Percentiles rank a stretch among this genome's conserved stretches.
Evolutionary conservation across 106 monocot species (phyloP).

Genomic region (Dendrobium huoshanense): DNA sequence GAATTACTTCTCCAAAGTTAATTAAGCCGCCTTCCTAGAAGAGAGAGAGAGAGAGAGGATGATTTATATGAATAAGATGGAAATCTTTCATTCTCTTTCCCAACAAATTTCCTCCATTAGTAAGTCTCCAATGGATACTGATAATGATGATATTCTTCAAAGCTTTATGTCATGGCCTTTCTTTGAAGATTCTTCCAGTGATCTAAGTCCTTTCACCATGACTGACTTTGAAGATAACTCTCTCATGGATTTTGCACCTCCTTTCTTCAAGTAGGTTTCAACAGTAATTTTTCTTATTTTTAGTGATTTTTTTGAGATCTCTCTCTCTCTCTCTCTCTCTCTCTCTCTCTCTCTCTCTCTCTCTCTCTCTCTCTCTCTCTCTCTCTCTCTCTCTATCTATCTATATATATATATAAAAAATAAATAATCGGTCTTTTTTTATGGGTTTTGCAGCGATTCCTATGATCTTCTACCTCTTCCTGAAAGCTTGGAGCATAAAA

Average conservation of each 20-base stretch:
- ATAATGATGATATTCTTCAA: background rate
- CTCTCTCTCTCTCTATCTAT: too few relatives aligned
- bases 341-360: too few relatives aligned
- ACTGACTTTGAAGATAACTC: background rate
- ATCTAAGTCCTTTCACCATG: background rate
- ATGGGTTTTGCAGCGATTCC: background rate
- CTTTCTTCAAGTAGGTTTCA: background rate
- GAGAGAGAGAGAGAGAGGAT: too few relatives aligned
- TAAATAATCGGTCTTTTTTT: too few relatives aligned
- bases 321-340: too few relatives aligned
- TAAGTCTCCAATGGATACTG: background rate
- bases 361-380: too few relatives aligned
- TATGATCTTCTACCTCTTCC: background rate
- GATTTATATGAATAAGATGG: too few relatives aligned
- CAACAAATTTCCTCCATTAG: too few relatives aligned
- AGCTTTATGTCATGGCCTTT: constrained; percentile 1
- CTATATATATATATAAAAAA: too few relatives aligned
- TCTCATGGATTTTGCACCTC: background rate
- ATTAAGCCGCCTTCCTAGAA: background rate
- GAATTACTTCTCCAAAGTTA: background rate
- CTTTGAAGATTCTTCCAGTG: background rate
- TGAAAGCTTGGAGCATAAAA: background rate
- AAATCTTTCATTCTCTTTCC: too few relatives aligned
- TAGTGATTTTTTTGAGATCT: background rate
- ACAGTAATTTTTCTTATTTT: background rate